A percentile compares a stretch with the other conserved stretches of the same genome.
phyloP scores from a whole-genome alignment of 2,329 filamentous ascomycete species.

The Ascochyta clinopodiicola region DNA sequence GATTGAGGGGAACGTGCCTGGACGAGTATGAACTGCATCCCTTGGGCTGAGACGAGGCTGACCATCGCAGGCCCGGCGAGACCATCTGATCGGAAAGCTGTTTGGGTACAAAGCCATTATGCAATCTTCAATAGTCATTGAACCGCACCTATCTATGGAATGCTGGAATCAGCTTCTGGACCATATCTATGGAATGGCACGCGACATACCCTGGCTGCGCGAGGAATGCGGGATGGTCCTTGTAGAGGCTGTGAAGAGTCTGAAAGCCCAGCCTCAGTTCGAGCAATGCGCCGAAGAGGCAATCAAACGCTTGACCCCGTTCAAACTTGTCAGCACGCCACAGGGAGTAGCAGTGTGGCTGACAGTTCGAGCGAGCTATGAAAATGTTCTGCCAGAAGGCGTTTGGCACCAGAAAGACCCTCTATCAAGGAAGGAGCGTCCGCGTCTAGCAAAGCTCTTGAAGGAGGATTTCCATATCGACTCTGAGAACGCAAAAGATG shows the following conservation, averaged over 20 bases:
- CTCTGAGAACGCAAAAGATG: conserved; percentile 51
- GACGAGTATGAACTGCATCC: conserved; percentile 54
- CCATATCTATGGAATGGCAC: conserved; percentile 74
- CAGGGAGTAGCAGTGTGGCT: conserved; percentile 93
- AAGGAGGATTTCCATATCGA: conserved; percentile 72
- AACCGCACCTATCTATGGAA: conserved; percentile 58
- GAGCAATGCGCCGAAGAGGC: conserved; percentile 66
- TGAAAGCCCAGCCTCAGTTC: conserved; percentile 53
- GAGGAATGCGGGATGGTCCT: conserved; percentile 87
- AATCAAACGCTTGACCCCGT: conserved; percentile 66
- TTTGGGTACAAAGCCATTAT: conserved; percentile 89
- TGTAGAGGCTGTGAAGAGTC: conserved; percentile 71
- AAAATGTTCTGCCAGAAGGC: conserved; percentile 69
- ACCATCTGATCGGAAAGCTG: conserved; percentile 82
- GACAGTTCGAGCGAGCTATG: conserved; percentile 67
- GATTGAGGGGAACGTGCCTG: conserved; percentile 59
- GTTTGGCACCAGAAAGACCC: conserved; percentile 79
- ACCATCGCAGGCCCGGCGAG: conserved; percentile 73
- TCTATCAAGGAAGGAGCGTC: conserved; percentile 70
- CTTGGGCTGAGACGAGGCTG: neutral
- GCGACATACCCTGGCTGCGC: conserved; percentile 86
- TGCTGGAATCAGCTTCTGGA: conserved; percentile 74
- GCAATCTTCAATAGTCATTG: conserved; percentile 75
- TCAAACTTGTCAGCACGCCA: conserved; percentile 76
- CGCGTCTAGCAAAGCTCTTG: conserved; percentile 75